Percentiles rank a stretch among this genome's conserved stretches.
These are phyloP conservation scores for Chenopodium quinoa DNA, from an alignment of 148 eudicot genomes.

Conservation along the genomic window DNA sequence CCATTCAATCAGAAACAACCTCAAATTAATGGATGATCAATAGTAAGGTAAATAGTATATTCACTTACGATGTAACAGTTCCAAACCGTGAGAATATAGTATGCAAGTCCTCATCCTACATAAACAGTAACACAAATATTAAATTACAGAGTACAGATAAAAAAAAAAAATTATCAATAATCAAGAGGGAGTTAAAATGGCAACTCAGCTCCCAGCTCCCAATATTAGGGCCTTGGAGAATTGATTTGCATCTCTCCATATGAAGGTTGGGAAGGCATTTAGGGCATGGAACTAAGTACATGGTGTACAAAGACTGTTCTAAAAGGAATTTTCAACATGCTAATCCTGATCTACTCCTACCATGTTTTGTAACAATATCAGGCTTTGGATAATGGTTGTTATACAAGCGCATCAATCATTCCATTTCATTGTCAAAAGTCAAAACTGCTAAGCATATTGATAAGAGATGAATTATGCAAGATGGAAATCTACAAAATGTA, in stretches of 20 bases:
- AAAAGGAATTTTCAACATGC: not conserved
- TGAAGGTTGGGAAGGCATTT: no score
- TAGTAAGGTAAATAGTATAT: slow-evolving; percentile 6
- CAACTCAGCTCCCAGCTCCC: not conserved
- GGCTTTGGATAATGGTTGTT: not conserved
- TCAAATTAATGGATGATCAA: slow-evolving; percentile 3
- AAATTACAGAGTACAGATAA: not conserved
- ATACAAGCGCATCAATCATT: not conserved
- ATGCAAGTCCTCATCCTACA: slow-evolving; percentile 88
- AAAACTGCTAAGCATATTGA: not conserved
- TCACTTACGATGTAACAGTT: slow-evolving; percentile 79
- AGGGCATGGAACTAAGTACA: not conserved
- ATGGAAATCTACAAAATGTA: no score
- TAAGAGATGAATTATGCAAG: not conserved
- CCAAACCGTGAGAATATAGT: slow-evolving; percentile 96
- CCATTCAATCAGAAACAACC: slow-evolving; percentile 17
- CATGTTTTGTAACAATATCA: not conserved
- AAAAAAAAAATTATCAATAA: not conserved
- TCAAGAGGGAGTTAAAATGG: not conserved
- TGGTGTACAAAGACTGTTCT: not conserved
- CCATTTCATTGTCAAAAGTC: not conserved
- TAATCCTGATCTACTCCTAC: not conserved
- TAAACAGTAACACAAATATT: slow-evolving; percentile 4
- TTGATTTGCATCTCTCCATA: not conserved
- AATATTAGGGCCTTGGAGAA: not conserved